phyloP scores from a whole-genome alignment of 2,329 filamentous ascomycete species.

The Pseudocercospora cruenta region DNA sequence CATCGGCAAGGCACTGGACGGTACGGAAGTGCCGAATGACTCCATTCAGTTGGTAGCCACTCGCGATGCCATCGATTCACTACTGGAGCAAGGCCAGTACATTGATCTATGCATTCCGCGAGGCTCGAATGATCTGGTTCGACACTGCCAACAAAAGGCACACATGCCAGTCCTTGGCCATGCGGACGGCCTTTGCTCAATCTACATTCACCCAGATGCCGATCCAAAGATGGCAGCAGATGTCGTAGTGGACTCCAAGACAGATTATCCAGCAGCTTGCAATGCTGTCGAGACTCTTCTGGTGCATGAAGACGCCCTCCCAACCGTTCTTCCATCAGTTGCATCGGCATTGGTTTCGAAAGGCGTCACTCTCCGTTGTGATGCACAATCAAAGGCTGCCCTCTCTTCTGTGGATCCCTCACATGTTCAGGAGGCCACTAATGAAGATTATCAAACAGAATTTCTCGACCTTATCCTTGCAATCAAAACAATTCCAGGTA shows the following conservation, averaged over 20 bases:
- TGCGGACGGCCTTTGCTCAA: slow-evolving; percentile 87
- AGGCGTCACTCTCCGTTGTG: slow-evolving; percentile 83
- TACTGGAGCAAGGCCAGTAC: slow-evolving; percentile 81
- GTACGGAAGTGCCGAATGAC: slow-evolving; percentile 76
- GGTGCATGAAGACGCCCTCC: slow-evolving; percentile 72
- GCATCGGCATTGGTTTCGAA: slow-evolving; percentile 74
- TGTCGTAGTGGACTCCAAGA: slow-evolving; percentile 89
- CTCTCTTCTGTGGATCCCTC: slow-evolving; percentile 53
- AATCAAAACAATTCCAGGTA: slow-evolving; percentile 70
- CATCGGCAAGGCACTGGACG: slow-evolving; percentile 76
- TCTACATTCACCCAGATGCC: slow-evolving; percentile 81
- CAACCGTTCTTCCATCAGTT: slow-evolving; percentile 68
- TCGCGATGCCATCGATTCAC: slow-evolving; percentile 82
- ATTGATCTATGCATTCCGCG: slow-evolving; percentile 96
- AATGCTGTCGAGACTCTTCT: slow-evolving; percentile 93
- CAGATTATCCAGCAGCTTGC: slow-evolving; percentile 91
- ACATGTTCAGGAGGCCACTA: slow-evolving; percentile 64
- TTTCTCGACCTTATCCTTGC: slow-evolving; percentile 84
- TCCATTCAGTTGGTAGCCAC: slow-evolving; percentile 94
- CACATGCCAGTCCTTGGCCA: slow-evolving; percentile 96
- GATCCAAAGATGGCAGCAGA: slow-evolving; percentile 71
- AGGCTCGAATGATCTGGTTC: slow-evolving; percentile 86
- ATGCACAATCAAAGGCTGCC: slow-evolving; percentile 67
- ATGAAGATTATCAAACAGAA: slow-evolving; percentile 82
- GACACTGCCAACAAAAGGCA: slow-evolving; percentile 85